Percentiles rank a stretch among this genome's conserved stretches.
Evolutionary conservation across 73 alveolate species (phyloP).

Genomic region (Strombidium stylifer): DNA sequence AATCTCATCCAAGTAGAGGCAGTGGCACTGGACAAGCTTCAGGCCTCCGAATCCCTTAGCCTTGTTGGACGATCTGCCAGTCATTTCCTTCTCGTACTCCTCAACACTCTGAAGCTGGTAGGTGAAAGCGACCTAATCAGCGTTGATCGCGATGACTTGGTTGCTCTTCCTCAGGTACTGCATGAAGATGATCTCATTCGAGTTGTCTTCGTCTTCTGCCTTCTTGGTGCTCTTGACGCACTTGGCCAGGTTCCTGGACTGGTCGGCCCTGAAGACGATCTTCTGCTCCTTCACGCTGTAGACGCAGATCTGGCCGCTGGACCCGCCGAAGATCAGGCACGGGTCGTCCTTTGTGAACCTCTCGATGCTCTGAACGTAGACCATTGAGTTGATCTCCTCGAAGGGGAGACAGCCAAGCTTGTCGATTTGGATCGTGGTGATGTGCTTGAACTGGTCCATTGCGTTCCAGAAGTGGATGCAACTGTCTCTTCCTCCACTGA

Average conservation of each 20-base stretch:
- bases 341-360: too few relatives aligned
- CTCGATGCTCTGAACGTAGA: too few relatives aligned
- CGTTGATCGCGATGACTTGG: constrained; percentile 18
- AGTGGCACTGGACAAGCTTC: constrained; percentile 20
- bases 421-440: constrained; percentile 41
- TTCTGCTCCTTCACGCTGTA: constrained; percentile 63
- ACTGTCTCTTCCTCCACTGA: constrained; percentile 68
- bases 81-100: neutral
- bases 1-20: constrained; percentile 80
- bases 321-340: constrained; percentile 67
- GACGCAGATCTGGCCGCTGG: constrained; percentile 63
- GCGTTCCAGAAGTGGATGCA: constrained; percentile 73
- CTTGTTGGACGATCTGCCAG: too few relatives aligned
- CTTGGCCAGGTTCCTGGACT: too few relatives aligned
- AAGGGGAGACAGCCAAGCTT: too few relatives aligned
- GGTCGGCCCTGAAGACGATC: too few relatives aligned
- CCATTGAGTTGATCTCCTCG: too few relatives aligned
- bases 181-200: too few relatives aligned
- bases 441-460: constrained; percentile 47
- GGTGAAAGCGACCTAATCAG: constrained; percentile 30
- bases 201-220: too few relatives aligned
- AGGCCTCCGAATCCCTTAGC: too few relatives aligned
- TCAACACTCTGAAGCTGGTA: constrained; percentile 1
- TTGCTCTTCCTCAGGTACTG: too few relatives aligned
- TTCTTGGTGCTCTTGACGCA: too few relatives aligned